phyloP scores from a whole-genome alignment of 2,329 filamentous ascomycete genomes.

The Epichloe sp. region DNA sequence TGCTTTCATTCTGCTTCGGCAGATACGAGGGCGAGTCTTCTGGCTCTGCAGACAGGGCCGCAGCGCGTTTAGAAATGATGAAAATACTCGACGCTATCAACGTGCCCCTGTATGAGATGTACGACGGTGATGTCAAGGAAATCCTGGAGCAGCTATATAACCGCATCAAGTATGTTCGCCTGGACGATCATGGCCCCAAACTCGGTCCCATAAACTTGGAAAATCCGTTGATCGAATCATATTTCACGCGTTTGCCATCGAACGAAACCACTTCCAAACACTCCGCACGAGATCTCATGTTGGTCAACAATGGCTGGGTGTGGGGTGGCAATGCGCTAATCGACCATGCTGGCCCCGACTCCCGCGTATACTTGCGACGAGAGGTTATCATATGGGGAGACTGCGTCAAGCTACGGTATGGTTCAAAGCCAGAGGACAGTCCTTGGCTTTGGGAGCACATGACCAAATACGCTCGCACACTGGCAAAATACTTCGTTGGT shows the following conservation, averaged over 20 bases:
- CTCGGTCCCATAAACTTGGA: conserved; percentile 63
- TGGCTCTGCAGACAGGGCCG: conserved; percentile 32
- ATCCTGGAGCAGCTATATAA: conserved; percentile 89
- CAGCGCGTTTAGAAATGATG: conserved; percentile 40
- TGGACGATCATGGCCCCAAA: conserved; percentile 87
- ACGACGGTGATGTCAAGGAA: conserved; percentile 67
- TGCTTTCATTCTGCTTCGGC: conserved; percentile 34
- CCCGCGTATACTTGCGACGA: conserved; percentile 83
- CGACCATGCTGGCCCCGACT: conserved; percentile 83
- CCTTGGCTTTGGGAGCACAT: conserved; percentile 95
- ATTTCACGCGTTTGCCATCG: conserved; percentile 78
- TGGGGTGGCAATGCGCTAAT: conserved; percentile 93
- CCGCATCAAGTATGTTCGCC: conserved; percentile 82
- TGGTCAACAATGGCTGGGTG: conserved; percentile 97
- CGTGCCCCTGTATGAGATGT: conserved; percentile 80
- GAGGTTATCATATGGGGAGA: conserved; percentile 98
- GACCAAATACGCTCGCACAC: conserved; percentile 78
- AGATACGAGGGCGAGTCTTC: conserved; percentile 40
- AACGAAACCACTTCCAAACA: conserved; percentile 71
- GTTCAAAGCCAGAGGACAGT: conserved; percentile 65
- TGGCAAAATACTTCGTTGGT: conserved; percentile 90
- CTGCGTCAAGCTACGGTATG: conserved; percentile 93
- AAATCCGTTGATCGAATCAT: conserved; percentile 79
- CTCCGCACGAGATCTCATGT: conserved; percentile 59
- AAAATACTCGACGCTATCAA: conserved; percentile 73